Evolutionary conservation across 768 basidiomycete species (phyloP), one percentile per base, ranked within the genome.

Genomic region (Mycena chlorophos): DNA sequence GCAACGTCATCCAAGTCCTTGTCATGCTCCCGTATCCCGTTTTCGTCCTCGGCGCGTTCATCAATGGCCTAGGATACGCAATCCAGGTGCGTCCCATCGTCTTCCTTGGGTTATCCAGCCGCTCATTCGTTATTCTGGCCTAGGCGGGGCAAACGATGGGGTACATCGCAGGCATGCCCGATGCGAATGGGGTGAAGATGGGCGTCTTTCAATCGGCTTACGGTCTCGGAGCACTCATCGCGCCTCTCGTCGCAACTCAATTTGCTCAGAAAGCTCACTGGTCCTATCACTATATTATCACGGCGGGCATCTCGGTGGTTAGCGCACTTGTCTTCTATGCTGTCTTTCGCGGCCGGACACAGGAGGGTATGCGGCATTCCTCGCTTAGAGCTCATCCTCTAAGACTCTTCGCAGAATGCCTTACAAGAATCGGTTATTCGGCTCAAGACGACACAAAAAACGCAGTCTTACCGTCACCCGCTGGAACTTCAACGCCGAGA

Each of bases 261-360:
- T 78, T 80, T 53, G 69, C 72, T 12, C 61, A 64, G 17, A 13
- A 61, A 28, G 37, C 26, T 5, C 67, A 69, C 28, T 79, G 78
- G 78, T 72, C 70, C 17, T 74, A 71, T 54, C 75, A 81, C 59
- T 83, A 74, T 60, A 60, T 79, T 13, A 69, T 73, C 30, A 74
- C 73, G 5, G 52, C 65, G n/a, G 66, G 61, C 1, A 47, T 87
- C 27, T 78, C 82, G 0, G 47, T 76, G 23, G 47, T 71, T 30
- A 84, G 80, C 53, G 69, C 72, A 0, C n/a, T 70, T 5, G 43
- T 77, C 3, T 65, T 85, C 12, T 56, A 74, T 13, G 52, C 58
- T 3, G 76, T 81, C 2, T 85, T 87, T 68, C 72, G 78, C 14
- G 66, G 79, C 26, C 78, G 78, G 60, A 73, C 13, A 20, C 39